Evolutionary conservation across 208 protist genomes (phyloP), one percentile per base, ranked within the genome.

Genomic region (Leishmania lainsoni): DNA sequence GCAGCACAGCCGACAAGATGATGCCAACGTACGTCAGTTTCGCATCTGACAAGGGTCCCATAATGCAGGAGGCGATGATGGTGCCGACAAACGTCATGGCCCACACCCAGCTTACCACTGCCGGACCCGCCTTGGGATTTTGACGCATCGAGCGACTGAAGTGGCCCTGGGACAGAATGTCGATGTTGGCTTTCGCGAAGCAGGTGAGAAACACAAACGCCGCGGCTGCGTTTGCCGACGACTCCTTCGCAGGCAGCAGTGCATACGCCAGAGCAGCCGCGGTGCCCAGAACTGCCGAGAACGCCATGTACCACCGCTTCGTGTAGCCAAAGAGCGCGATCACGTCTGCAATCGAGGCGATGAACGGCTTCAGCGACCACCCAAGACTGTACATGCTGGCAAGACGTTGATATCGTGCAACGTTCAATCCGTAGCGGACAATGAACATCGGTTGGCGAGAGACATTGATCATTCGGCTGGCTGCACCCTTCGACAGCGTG

Each of bases 141-240:
- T 61, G 71, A n/a, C 84, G 86, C n/a, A 93, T 87, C 63, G 84
- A 29, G 39, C 87, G 84, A 79, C 81, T 89, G 85, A 89, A 93
- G 73, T 87, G 79, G n/a, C 90, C 90, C 78, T 93, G 69, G 35
- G 86, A 87, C 22, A 93, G 90, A 58, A 92, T 86, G 78, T 93
- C 90, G 49, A 92, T 73, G 66, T 86, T 88, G 10, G 84, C 70
- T 29, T 85, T 81, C 68, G 75, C 80, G 61, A 91, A 88, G 74
- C 80, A 63, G 17, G 71, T 76, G 52, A 91, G 58, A 70, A 93
- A 93, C 26, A 88, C 65, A 56, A 90, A 80, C 17, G 69, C 86
- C 22, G 79, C 84, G 16, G 80, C 88, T 5, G 71, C 59, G 29
- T 80, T 48, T 14, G 82, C 90, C 56, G 81, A 85, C 5, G 75